Evolutionary conservation across 2,329 filamentous ascomycete species (phyloP).

Genomic region (Cladosporium sphaerospermum): DNA sequence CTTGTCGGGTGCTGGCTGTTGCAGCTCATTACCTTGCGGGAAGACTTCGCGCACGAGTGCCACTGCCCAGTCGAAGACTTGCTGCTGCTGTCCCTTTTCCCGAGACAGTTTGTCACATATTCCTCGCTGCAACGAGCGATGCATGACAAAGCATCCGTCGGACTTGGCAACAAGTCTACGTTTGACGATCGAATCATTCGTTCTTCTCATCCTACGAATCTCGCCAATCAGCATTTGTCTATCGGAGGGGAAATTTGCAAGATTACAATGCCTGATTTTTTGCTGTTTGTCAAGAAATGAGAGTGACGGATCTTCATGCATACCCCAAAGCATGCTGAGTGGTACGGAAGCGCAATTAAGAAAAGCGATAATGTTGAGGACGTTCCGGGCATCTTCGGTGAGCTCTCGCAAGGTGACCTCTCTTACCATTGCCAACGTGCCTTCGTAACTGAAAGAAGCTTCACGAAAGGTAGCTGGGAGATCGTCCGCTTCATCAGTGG

Average conservation of each 20-base stretch:
- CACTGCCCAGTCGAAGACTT: not conserved
- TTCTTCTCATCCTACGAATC: too few species aligned
- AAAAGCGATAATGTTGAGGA: constrained; percentile 5
- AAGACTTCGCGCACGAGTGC: not conserved
- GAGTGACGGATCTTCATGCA: not conserved
- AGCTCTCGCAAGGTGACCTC: not conserved
- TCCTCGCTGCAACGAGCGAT: not conserved
- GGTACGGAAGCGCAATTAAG: not conserved
- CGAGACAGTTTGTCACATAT: not conserved
- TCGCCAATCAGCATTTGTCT: too few species aligned
- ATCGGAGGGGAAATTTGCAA: too few species aligned
- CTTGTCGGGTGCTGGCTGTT: not conserved
- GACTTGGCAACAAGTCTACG: not conserved
- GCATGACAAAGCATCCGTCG: not conserved
- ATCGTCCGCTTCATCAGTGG: constrained; percentile 1
- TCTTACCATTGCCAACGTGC: not conserved
- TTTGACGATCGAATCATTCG: not conserved
- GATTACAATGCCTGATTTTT: not conserved
- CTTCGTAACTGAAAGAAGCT: not conserved
- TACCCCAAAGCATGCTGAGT: not conserved
- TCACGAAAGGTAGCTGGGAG: not conserved
- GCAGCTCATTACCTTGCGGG: not conserved
- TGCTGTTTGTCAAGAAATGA: not conserved
- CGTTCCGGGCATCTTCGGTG: not conserved
- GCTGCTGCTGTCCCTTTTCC: not conserved